phyloP scores from a whole-genome alignment of 257 asterid species.

The Striga asiatica region DNA sequence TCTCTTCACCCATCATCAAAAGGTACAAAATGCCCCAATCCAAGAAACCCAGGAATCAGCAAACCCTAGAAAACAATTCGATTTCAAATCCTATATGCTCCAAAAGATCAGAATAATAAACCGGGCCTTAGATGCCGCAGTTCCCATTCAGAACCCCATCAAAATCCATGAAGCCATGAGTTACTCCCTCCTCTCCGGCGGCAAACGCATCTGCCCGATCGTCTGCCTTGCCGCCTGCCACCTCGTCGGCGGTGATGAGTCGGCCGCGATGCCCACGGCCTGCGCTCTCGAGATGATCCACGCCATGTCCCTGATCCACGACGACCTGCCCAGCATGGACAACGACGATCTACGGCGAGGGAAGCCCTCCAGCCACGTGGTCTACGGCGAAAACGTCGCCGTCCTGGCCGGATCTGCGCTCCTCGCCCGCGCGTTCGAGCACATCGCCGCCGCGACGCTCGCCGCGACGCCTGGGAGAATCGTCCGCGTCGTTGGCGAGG shows the following conservation, averaged over 20 bases:
- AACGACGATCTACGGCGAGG: slow-evolving; percentile 29
- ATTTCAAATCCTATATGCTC: slow-evolving; percentile 25
- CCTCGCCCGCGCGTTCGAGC: slow-evolving; percentile 32
- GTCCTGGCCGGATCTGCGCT: slow-evolving; percentile 24
- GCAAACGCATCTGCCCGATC: slow-evolving; percentile 32
- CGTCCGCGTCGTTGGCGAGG: slow-evolving; percentile 19
- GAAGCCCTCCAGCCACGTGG: slow-evolving; percentile 26
- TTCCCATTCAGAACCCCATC: slow-evolving; percentile 20
- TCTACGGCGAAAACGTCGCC: slow-evolving; percentile 19
- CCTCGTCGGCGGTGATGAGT: slow-evolving; percentile 29
- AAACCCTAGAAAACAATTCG: slow-evolving; percentile 10
- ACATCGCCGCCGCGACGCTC: slow-evolving; percentile 18
- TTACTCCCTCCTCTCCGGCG: slow-evolving; percentile 28
- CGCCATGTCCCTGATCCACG: slow-evolving; percentile 32
- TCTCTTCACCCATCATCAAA: no score
- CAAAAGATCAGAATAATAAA: slow-evolving; percentile 17
- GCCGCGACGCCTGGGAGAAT: slow-evolving; percentile 13
- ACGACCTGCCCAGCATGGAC: slow-evolving; percentile 45
- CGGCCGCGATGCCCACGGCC: slow-evolving; percentile 29
- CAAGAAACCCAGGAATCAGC: neutral
- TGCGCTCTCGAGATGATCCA: slow-evolving; percentile 36
- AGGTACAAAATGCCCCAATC: no score
- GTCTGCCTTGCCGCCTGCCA: slow-evolving; percentile 34
- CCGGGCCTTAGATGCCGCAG: slow-evolving; percentile 25
- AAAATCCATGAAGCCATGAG: slow-evolving; percentile 30